phyloP scores from a whole-genome alignment of 106 monocot species.

The Dendrobium catenatum region DNA sequence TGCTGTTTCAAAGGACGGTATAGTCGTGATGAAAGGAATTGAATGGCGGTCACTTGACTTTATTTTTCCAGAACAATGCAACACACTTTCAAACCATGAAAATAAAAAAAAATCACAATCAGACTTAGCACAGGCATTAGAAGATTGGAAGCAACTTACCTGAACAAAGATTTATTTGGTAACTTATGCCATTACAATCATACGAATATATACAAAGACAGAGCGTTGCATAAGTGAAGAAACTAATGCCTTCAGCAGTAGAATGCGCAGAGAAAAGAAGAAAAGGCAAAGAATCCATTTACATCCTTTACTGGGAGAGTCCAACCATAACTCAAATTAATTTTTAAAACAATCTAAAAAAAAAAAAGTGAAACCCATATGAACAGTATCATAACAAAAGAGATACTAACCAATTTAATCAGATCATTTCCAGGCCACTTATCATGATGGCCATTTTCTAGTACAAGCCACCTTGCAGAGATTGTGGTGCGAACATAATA shows the following conservation, averaged over 20 bases:
- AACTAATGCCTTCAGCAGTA: background rate
- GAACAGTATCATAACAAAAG: background rate
- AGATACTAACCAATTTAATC: slow-evolving; percentile 61
- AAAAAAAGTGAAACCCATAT: background rate
- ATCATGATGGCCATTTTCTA: slow-evolving; percentile 66
- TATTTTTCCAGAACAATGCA: background rate
- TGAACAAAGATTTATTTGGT: background rate
- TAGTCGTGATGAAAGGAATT: background rate
- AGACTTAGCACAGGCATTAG: background rate
- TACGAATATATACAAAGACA: background rate
- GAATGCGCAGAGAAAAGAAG: background rate
- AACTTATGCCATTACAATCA: background rate
- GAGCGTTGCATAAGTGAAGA: background rate
- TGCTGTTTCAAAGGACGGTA: too few relatives aligned
- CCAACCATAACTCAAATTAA: background rate
- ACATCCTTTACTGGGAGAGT: background rate
- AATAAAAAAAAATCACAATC: background rate
- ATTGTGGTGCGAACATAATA: slow-evolving; percentile 78
- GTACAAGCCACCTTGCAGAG: slow-evolving; percentile 50
- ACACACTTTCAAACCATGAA: background rate
- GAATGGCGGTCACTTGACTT: background rate
- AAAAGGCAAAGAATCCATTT: background rate
- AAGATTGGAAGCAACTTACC: background rate
- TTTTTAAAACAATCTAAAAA: slow-evolving; percentile 2
- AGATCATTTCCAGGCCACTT: slow-evolving; percentile 25